Conservation (phyloP, 768 basidiomycete species). For the Dictyophora rubrovolvata region DNA sequence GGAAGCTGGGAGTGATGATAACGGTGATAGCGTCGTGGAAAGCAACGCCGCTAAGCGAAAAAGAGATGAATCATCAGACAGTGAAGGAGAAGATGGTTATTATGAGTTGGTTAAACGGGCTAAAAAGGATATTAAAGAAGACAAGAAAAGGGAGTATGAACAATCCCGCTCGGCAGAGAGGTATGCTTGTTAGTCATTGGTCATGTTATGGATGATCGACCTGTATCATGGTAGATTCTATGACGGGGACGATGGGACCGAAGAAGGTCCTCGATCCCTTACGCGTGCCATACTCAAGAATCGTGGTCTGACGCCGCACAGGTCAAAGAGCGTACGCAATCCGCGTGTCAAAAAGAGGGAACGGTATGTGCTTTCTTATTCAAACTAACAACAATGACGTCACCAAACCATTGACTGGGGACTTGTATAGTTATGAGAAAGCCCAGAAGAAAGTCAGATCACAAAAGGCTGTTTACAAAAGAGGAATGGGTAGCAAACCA, state of each 20-base stretch:
- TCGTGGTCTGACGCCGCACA: conserved; percentile 84
- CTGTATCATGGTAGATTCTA: conserved; percentile 20
- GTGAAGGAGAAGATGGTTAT: conserved; percentile 60
- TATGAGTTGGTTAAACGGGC: conserved; percentile 81
- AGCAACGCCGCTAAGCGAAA: conserved; percentile 24
- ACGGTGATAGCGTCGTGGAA: conserved; percentile 20
- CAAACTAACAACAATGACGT: background rate
- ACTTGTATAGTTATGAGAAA: conserved; percentile 57
- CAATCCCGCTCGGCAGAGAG: conserved; percentile 42
- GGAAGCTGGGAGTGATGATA: conserved; percentile 37
- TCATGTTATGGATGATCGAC: background rate
- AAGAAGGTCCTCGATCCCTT: conserved; percentile 72
- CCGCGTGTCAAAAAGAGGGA: conserved; percentile 95
- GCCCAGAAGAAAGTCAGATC: conserved; percentile 87
- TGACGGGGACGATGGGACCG: conserved; percentile 26
- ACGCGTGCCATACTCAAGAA: conserved; percentile 90
- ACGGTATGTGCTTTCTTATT: conserved; percentile 20
- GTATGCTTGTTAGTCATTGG: conserved; percentile 30
- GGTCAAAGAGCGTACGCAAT: conserved; percentile 86
- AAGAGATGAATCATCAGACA: conserved; percentile 23
- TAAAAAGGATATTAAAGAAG: conserved; percentile 60
- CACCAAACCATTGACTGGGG: background rate
- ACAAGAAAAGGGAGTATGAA: conserved; percentile 79
- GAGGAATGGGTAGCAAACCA: conserved; percentile 60
- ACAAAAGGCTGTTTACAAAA: conserved; percentile 88